Evolutionary conservation across 2,329 filamentous ascomycete species (phyloP), one percentile per base, ranked within the genome.

Genomic region (Penicillium sp.): DNA sequence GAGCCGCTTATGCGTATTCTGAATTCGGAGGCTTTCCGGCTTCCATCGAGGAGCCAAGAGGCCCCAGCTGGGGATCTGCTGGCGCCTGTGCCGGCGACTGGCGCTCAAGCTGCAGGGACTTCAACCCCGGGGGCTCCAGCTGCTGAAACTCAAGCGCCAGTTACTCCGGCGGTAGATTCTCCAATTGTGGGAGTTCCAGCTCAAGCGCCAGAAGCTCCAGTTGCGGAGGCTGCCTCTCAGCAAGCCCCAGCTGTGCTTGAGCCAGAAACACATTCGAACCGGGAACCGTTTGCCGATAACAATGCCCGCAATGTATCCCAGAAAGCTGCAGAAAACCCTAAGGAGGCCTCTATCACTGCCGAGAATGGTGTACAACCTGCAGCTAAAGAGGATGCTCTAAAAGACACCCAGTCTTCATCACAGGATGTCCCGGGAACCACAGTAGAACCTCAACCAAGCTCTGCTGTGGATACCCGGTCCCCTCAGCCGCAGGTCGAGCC

Each of bases 1-100:
- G 89, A 90, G 42, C 89, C 92, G 6, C 85, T 99, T 52, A 89
- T 96, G 85, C 84, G 83, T 64, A 85, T 97, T 4, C 83, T 98
- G 65, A 94, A 93, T 78, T 92, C 91, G 16, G 51, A 57, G 19
- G 16, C 38, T 7, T 55, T 59, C 37, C 43, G 57, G 22, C 26
- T 19, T 22, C 51, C 11, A 30, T 33, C 33, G 3, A 2, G 16
- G 6, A 19, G 11, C 26, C 42, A 30, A 8, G 7, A 22, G 30
- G 14, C 42, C 11, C 8, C 19, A 2, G 26, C 14, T 52, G 38
- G n/a, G 7, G 51, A 40, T 38, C 11, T 42, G n/a, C 22, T 42
- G n/a, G 19, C 22, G 5, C 22, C 54, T 25, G 19, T 16, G 5
- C n/a, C 53, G 19, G 52, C 14, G 14, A 14, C 22, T 3, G 49